Base-by-base conservation (phyloP, 768 basidiomycete genomes). In the Coprinellus aureogranulatus region DNA sequence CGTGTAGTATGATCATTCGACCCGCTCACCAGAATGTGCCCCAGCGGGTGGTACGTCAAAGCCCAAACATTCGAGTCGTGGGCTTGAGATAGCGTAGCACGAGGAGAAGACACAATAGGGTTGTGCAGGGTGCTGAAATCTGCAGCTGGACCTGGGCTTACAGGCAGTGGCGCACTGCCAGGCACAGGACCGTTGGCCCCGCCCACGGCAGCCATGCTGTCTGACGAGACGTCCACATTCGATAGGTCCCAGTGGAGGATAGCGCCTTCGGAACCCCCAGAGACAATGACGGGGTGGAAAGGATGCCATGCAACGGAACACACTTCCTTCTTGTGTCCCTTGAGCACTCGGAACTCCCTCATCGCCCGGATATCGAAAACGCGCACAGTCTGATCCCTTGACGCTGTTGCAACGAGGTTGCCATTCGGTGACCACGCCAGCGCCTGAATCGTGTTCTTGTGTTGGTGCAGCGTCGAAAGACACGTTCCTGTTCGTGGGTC, bases 61-160 rank as follows among this genome's bases (percentile, higher is more conserved):
- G 92, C 86, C 92, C 95, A 98, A 60, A 99, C 92, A 70, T 95
- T 94, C 28, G 92, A 93, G 76, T 99, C 97, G 79, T 99, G 97
- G 9, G 97, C 97, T 68, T 93, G 90, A n/a, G 90, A 88, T 64
- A 99, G 85, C 14, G 86, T 88, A 4, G 92, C 89, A 52, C 91
- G 87, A 0, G 94, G 91, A 2, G 77, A 71, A 28, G 83, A 72
- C 23, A 78, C 63, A 27, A 78, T 52, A 28, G 57, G 42, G 25
- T 37, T 55, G 41, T 52, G 10, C 41, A 22, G n/a, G n/a, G n/a
- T 9, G 57, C 27, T 16, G 56, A 54, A 12, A 45, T 22, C 0
- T 92, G 71, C 26, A 82, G 70, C 20, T 77, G 61, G 34, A 77
- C 70, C 53, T 77, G 77, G 10, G 3, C 75, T 34, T 61, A 34